Conservation (phyloP, 2,329 filamentous ascomycete genomes). For the Paracoccidioides brasiliensis region DNA sequence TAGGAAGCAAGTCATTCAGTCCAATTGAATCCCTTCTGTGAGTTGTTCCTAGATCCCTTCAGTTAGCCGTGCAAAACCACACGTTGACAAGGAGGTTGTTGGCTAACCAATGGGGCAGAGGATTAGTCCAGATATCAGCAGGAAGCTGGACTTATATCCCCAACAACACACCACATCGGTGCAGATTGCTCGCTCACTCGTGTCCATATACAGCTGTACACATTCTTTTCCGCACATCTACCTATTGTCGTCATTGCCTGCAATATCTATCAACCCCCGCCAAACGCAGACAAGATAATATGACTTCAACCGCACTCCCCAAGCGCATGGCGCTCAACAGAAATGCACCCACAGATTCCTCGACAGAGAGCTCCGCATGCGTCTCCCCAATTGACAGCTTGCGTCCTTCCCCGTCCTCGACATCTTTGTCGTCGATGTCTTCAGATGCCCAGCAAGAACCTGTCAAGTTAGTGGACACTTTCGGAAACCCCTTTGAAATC, state of each 20-base stretch:
- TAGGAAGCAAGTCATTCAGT: not conserved
- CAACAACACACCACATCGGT: too few relatives aligned
- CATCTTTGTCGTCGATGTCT: slow-evolving; percentile 80
- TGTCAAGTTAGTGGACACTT: slow-evolving; percentile 66
- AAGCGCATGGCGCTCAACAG: slow-evolving; percentile 39
- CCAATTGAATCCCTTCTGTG: not conserved
- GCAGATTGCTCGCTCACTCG: not conserved
- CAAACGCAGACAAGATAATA: slow-evolving; percentile 12
- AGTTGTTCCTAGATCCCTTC: not conserved
- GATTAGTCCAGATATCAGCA: not conserved
- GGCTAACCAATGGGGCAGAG: not conserved
- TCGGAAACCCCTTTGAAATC: slow-evolving; percentile 86
- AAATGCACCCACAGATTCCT: slow-evolving; percentile 39
- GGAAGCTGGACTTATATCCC: not conserved
- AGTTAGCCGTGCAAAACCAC: not conserved
- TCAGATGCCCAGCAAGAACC: slow-evolving; percentile 43
- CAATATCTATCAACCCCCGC: too few relatives aligned
- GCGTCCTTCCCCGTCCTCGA: slow-evolving; percentile 59
- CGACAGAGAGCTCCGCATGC: slow-evolving; percentile 40
- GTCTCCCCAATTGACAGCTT: slow-evolving; percentile 48
- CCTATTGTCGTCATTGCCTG: not conserved
- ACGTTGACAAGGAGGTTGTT: not conserved
- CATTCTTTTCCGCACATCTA: not conserved
- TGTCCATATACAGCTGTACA: not conserved
- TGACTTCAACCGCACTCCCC: slow-evolving; percentile 40